These are phyloP conservation scores for Exophiala oligosperma DNA, from an alignment of 2,329 filamentous ascomycete genomes.

Conservation along the genomic window DNA sequence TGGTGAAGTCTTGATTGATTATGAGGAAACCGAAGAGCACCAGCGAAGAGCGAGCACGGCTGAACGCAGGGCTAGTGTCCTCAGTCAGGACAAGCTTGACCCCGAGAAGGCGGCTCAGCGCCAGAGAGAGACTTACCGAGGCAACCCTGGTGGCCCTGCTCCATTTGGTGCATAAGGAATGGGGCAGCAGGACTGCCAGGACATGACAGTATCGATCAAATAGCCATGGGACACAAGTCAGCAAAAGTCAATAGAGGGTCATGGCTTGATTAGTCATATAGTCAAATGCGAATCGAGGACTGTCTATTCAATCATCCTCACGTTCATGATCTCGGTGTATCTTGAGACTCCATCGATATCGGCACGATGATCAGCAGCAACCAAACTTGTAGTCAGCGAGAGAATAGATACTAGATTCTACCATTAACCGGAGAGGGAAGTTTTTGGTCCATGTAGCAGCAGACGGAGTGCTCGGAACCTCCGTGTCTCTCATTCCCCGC, in stretches of 20 bases:
- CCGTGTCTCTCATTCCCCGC: too few species aligned
- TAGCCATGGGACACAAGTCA: too few species aligned
- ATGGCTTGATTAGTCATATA: too few species aligned
- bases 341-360: background rate
- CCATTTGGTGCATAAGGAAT: background rate
- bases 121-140: slow-evolving; percentile 1
- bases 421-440: slow-evolving; percentile 12
- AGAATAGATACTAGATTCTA: background rate
- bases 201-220: too few species aligned
- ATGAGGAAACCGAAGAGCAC: slow-evolving; percentile 47
- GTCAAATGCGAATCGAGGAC: too few species aligned
- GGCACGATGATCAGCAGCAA: background rate
- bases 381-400: background rate
- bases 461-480: background rate
- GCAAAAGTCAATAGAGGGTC: too few species aligned
- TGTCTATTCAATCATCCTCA: too few species aligned
- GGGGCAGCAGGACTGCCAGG: background rate
- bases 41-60: slow-evolving; percentile 32
- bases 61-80: slow-evolving; percentile 13
- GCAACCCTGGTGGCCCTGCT: background rate
- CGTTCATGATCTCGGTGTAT: too few species aligned
- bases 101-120: slow-evolving; percentile 11
- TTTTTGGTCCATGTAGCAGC: background rate
- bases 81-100: background rate
- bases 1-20: slow-evolving; percentile 57